phyloP scores from a whole-genome alignment of 2,329 filamentous ascomycete species.

The Chaetomiaceae sp. region DNA sequence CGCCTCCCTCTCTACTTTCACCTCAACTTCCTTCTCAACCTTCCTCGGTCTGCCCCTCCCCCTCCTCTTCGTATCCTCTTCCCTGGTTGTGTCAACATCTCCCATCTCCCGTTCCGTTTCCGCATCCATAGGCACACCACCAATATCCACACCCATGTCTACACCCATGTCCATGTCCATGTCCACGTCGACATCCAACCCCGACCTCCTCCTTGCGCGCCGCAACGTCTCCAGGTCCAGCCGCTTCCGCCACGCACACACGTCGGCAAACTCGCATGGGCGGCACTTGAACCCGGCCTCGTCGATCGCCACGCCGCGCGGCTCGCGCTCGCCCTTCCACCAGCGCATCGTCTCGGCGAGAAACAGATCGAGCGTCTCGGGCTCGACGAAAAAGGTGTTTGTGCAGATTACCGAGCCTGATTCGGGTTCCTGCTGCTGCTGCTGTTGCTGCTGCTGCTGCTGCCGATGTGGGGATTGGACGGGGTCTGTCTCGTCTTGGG shows the following conservation, averaged over 20 bases:
- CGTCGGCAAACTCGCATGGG: slow-evolving; percentile 75
- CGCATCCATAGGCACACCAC: too few relatives aligned
- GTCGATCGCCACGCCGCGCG: slow-evolving; percentile 72
- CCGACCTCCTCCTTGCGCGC: slow-evolving; percentile 15
- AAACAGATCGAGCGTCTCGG: slow-evolving; percentile 59
- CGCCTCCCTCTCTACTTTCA: not conserved
- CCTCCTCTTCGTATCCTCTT: not conserved
- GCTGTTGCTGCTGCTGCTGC: not conserved
- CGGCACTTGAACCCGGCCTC: slow-evolving; percentile 80
- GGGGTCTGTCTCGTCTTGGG: not conserved
- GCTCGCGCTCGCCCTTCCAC: slow-evolving; percentile 75
- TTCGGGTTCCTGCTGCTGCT: slow-evolving; percentile 6
- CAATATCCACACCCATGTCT: too few relatives aligned
- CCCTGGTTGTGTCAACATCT: not conserved
- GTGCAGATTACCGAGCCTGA: slow-evolving; percentile 49
- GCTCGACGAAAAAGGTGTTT: slow-evolving; percentile 63
- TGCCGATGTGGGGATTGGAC: not conserved
- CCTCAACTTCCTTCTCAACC: not conserved
- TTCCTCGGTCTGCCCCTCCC: slow-evolving; percentile 4
- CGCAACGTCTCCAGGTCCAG: slow-evolving; percentile 56
- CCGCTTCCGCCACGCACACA: slow-evolving; percentile 70
- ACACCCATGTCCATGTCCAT: not conserved
- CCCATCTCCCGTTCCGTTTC: not conserved
- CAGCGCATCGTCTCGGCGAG: slow-evolving; percentile 69
- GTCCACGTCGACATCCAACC: not conserved